Evolutionary conservation across 345 rosid genomes (phyloP), one percentile per base, ranked within the genome.

Genomic region (Linum usitatissimum): DNA sequence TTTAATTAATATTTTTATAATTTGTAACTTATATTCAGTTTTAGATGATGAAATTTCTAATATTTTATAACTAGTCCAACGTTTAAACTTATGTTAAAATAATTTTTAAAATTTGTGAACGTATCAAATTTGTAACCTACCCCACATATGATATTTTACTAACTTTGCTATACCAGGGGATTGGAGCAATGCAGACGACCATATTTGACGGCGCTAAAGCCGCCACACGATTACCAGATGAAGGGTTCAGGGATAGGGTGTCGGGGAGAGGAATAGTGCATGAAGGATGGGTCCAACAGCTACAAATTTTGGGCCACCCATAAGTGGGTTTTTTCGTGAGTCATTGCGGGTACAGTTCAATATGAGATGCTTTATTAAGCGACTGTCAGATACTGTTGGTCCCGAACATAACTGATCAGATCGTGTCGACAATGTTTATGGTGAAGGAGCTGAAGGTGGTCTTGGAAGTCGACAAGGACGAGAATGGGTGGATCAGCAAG

Each of bases 401-500:
- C 6, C 63, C 63, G 5, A 6, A 36, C 18, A 15, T 13, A 9
- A 17, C 4, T 1, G 63, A 60, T n/a, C 63, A 31, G 39, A 60
- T 60, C 18, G 36, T 31, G 36, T n/a, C 18, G 21, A 36, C 63
- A 13, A 60, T n/a, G 9, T 30, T 60, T 9, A 60, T 60, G 63
- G 48, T 18, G 19, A 40, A 60, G 19, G 63, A 60, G n/a, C 48
- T 60, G 18, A n/a, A 60, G 48, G 63, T 38, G 10, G 63, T 21
- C 18, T 18, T 60, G 49, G 63, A 60, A n/a, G 63, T 60, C 19
- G 63, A 60, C 49, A 60, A 18, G 23, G 38, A 31, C 21, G 60
- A 8, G 60, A 14, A 57, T 13, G 12, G 70, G 0, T 66, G 75
- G 75, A 42, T 61, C 45, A 20, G 59, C 0, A 71, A 71, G 62